A percentile compares a stretch with the other conserved stretches of the same genome.
phyloP scores from a whole-genome alignment of 805 yeast species.

The Lachancea nothofagi region DNA sequence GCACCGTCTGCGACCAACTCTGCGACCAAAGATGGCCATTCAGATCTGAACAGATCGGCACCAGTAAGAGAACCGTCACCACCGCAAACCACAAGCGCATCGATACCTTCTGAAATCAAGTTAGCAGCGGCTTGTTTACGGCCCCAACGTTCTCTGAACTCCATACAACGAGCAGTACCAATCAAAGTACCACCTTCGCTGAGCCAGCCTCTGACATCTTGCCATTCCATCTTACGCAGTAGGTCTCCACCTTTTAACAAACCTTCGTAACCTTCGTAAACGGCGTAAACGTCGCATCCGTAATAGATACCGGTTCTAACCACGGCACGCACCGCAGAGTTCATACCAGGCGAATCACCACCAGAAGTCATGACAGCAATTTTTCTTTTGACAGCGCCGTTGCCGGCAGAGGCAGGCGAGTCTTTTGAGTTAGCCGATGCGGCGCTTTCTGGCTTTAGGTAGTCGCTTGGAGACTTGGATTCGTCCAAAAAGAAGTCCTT shows the following conservation, averaged over 20 bases:
- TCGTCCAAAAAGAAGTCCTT: slow-evolving; percentile 22
- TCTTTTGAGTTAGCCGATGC: background rate
- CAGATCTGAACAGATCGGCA: slow-evolving; percentile 88
- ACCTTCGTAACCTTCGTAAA: slow-evolving; percentile 94
- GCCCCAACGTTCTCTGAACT: slow-evolving; percentile 80
- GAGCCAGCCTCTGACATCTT: slow-evolving; percentile 90
- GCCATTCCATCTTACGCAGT: slow-evolving; percentile 80
- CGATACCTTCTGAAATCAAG: slow-evolving; percentile 82
- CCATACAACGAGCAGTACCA: slow-evolving; percentile 92
- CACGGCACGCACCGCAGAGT: slow-evolving; percentile 91
- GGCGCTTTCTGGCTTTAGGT: background rate
- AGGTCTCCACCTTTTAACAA: slow-evolving; percentile 78
- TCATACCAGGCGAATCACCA: slow-evolving; percentile 99
- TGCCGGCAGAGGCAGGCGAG: background rate
- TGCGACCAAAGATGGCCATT: slow-evolving; percentile 84
- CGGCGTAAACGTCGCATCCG: slow-evolving; percentile 86
- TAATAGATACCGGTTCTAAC: slow-evolving; percentile 84
- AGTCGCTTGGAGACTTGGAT: slow-evolving; percentile 11
- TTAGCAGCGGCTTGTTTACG: slow-evolving; percentile 78
- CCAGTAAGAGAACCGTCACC: slow-evolving; percentile 99
- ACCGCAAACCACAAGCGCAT: slow-evolving; percentile 93
- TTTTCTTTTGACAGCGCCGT: slow-evolving; percentile 24
- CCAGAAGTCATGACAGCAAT: slow-evolving; percentile 98
- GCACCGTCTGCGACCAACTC: slow-evolving; percentile 58
- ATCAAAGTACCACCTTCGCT: slow-evolving; percentile 91